Conservation (phyloP, 2,329 filamentous ascomycete species). For the Penicillium brevicompactum region DNA sequence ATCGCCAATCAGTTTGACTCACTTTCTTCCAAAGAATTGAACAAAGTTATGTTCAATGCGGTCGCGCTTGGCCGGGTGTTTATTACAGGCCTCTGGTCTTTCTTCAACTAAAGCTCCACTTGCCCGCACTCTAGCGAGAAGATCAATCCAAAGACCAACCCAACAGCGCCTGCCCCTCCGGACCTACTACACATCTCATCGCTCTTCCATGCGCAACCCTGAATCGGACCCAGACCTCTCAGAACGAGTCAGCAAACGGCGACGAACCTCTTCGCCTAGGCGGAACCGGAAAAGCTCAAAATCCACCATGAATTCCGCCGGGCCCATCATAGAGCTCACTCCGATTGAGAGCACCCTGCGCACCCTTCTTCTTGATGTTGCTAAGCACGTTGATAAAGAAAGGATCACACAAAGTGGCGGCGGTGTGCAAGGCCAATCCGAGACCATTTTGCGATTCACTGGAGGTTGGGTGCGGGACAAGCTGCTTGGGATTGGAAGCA, state of each 20-base stretch:
- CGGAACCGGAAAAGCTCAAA: constrained; percentile 27
- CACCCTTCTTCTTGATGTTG: constrained; percentile 79
- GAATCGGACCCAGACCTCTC: constrained; percentile 18
- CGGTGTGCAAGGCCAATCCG: constrained; percentile 14
- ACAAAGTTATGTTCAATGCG: constrained; percentile 25
- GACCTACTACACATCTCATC: constrained; percentile 9
- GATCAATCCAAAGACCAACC: constrained; percentile 9
- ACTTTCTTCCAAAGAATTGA: constrained; percentile 2
- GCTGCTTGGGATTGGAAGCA: constrained; percentile 47
- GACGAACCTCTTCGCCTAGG: constrained; percentile 30
- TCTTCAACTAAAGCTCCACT: constrained; percentile 14
- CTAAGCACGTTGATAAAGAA: constrained; percentile 59
- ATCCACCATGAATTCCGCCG: constrained; percentile 27
- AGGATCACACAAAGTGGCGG: constrained; percentile 44
- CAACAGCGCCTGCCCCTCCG: constrained; percentile 14
- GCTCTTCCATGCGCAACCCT: constrained; percentile 31
- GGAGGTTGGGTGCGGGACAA: constrained; percentile 56
- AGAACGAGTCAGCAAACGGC: constrained; percentile 34
- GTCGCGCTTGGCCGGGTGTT: constrained; percentile 14
- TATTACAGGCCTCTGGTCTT: constrained; percentile 19
- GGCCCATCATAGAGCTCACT: constrained; percentile 61
- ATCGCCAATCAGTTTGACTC: constrained; percentile 22
- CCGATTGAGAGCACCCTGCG: constrained; percentile 72
- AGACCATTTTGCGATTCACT: constrained; percentile 49
- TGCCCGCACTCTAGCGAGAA: constrained; percentile 16